phyloP scores from a whole-genome alignment of 2,329 filamentous ascomycete genomes.

The Phialocephala sp. region DNA sequence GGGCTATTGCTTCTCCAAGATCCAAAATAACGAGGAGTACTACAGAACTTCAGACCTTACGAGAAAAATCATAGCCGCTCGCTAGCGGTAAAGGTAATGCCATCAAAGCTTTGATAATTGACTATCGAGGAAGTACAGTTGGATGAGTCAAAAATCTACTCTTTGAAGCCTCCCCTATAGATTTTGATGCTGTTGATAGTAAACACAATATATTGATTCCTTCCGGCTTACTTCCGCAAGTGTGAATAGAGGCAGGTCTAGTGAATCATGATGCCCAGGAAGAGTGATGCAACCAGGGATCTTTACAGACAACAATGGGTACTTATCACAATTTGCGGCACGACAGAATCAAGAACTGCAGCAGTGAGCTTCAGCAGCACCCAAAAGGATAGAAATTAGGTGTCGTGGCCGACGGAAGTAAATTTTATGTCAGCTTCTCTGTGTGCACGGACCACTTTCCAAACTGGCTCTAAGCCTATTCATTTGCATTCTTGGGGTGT shows the following conservation, averaged over 20 bases:
- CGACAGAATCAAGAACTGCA: not conserved
- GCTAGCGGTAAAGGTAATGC: too few relatives aligned
- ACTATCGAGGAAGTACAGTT: not conserved
- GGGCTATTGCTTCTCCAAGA: not conserved
- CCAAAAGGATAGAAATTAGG: not conserved
- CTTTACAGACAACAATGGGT: not conserved
- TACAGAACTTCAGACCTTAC: not conserved
- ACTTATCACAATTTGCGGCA: too few relatives aligned
- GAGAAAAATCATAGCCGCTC: not conserved
- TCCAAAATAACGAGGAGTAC: not conserved
- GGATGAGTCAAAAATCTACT: not conserved
- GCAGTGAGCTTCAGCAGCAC: not conserved
- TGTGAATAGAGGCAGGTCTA: not conserved
- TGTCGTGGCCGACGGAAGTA: not conserved
- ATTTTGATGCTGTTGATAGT: not conserved
- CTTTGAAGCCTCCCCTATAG: not conserved
- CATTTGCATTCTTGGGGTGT: not conserved
- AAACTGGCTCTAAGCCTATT: not conserved
- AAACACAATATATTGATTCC: not conserved
- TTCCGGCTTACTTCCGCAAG: not conserved
- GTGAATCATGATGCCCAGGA: not conserved
- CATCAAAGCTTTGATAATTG: not conserved
- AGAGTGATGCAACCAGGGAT: not conserved
- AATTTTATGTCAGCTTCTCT: slow-evolving; percentile 8
- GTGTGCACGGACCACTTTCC: slow-evolving; percentile 8